These are phyloP conservation scores for Zasmidium citrigriseum DNA, from an alignment of 2,329 filamentous ascomycete species.

Conservation along the genomic window DNA sequence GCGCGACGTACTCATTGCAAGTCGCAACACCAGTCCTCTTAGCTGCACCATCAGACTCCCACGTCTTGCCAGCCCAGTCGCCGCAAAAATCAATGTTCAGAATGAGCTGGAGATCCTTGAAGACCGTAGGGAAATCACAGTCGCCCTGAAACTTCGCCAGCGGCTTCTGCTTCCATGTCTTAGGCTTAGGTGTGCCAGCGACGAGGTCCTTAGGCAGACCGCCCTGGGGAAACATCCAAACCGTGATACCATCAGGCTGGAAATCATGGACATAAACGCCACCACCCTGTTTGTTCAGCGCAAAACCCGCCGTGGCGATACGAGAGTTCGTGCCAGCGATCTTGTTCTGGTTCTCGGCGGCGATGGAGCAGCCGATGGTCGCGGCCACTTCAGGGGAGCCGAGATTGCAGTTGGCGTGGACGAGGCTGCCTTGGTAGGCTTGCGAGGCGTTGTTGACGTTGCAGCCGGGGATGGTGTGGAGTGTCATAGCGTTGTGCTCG, in stretches of 20 bases:
- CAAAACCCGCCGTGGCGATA: slow-evolving; percentile 45
- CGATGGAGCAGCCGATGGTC: slow-evolving; percentile 50
- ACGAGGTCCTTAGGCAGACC: slow-evolving; percentile 65
- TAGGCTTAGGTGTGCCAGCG: slow-evolving; percentile 62
- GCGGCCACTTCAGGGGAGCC: too few species aligned
- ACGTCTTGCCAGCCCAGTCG: slow-evolving; percentile 77
- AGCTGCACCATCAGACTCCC: slow-evolving; percentile 62
- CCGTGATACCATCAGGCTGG: slow-evolving; percentile 68
- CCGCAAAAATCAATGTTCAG: slow-evolving; percentile 87
- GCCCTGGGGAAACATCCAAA: slow-evolving; percentile 81
- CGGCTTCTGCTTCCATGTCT: slow-evolving; percentile 65
- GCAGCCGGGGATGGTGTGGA: slow-evolving; percentile 50
- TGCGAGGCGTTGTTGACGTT: slow-evolving; percentile 36
- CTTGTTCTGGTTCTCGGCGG: slow-evolving; percentile 52
- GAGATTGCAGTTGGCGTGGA: slow-evolving; percentile 32
- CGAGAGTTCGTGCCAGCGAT: slow-evolving; percentile 31
- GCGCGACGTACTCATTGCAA: slow-evolving; percentile 71
- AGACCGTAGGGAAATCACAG: slow-evolving; percentile 72
- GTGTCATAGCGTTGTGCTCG: slow-evolving; percentile 46
- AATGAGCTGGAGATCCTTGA: slow-evolving; percentile 72
- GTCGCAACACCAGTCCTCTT: slow-evolving; percentile 56
- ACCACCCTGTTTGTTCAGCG: slow-evolving; percentile 52
- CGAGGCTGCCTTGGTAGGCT: slow-evolving; percentile 27
- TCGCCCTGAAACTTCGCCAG: slow-evolving; percentile 66
- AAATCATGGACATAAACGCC: slow-evolving; percentile 58